Evolutionary conservation across 768 basidiomycete genomes (phyloP).

Genomic region (Hygrocybe punicea): DNA sequence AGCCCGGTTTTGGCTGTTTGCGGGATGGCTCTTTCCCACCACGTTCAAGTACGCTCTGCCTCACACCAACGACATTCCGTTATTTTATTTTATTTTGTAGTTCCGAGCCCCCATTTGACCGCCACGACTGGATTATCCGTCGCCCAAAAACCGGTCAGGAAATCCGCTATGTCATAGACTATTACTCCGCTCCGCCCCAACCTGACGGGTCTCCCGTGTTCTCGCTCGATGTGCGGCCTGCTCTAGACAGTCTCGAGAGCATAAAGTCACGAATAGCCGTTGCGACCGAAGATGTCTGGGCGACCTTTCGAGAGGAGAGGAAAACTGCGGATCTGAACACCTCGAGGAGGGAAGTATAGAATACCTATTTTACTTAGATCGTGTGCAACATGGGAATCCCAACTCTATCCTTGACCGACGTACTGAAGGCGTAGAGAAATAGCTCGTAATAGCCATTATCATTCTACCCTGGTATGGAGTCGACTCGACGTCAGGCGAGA

Average conservation of each 20-base stretch:
- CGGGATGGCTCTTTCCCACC: slow-evolving; percentile 85
- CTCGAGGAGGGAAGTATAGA: background rate
- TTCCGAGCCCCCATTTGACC: slow-evolving; percentile 90
- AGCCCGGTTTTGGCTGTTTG: slow-evolving; percentile 80
- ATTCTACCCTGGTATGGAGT: background rate
- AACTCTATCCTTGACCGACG: background rate
- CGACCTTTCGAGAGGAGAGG: slow-evolving; percentile 34
- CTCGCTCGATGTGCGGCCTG: slow-evolving; percentile 91
- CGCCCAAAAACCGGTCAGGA: slow-evolving; percentile 75
- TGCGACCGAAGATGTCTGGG: slow-evolving; percentile 70
- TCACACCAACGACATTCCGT: background rate
- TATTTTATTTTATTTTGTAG: slow-evolving; percentile 38
- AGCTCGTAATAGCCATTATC: background rate
- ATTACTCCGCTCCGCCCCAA: slow-evolving; percentile 90
- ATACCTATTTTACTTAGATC: background rate
- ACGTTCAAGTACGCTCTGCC: slow-evolving; percentile 71
- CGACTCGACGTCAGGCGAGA: background rate
- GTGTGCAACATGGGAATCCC: background rate
- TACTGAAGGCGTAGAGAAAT: no score
- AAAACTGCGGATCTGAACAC: background rate
- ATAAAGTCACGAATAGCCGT: slow-evolving; percentile 67
- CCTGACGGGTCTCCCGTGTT: slow-evolving; percentile 93
- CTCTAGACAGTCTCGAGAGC: slow-evolving; percentile 80
- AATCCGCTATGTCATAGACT: slow-evolving; percentile 96
- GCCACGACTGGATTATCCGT: slow-evolving; percentile 95